Evolutionary conservation across 2,329 filamentous ascomycete species (phyloP).

Genomic region (Pyrenophora tritici-repentis): DNA sequence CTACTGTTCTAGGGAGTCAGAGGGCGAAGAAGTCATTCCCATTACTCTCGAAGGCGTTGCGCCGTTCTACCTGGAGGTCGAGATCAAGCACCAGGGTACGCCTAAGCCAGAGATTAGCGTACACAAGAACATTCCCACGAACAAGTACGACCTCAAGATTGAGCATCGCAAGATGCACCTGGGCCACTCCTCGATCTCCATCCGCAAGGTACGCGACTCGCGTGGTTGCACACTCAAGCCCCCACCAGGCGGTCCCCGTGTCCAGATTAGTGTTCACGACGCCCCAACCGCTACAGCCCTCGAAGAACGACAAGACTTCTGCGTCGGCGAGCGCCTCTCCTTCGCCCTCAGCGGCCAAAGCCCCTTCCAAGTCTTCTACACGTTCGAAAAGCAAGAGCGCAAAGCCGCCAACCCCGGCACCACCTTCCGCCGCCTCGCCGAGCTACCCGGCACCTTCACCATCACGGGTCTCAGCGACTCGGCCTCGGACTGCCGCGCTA

Average conservation of each 20-base stretch:
- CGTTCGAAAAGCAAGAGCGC: conserved; percentile 76
- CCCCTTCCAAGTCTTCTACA: conserved; percentile 92
- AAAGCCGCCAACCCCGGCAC: conserved; percentile 80
- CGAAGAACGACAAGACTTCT: conserved; percentile 85
- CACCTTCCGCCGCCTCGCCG: conserved; percentile 89
- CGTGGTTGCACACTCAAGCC: conserved; percentile 83
- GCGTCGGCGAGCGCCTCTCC: conserved; percentile 90
- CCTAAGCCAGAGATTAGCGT: conserved; percentile 79
- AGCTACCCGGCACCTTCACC: conserved; percentile 84
- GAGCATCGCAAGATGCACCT: conserved; percentile 83
- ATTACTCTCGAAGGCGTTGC: conserved; percentile 81
- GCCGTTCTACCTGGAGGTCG: conserved; percentile 88
- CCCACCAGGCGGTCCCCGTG: conserved; percentile 67
- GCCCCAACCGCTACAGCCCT: conserved; percentile 88
- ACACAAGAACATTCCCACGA: conserved; percentile 76
- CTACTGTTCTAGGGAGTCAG: conserved; percentile 85
- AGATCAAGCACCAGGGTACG: conserved; percentile 88
- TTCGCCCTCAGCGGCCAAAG: conserved; percentile 90
- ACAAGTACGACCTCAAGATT: conserved; percentile 78
- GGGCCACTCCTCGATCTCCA: conserved; percentile 85
- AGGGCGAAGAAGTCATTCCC: conserved; percentile 83
- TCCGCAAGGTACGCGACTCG: conserved; percentile 86
- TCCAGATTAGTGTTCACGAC: conserved; percentile 91
- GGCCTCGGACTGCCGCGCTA: conserved; percentile 83
- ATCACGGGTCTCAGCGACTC: conserved; percentile 88